Base-by-base conservation (phyloP, 441 rosid genomes). In the Mallotus repandus region DNA sequence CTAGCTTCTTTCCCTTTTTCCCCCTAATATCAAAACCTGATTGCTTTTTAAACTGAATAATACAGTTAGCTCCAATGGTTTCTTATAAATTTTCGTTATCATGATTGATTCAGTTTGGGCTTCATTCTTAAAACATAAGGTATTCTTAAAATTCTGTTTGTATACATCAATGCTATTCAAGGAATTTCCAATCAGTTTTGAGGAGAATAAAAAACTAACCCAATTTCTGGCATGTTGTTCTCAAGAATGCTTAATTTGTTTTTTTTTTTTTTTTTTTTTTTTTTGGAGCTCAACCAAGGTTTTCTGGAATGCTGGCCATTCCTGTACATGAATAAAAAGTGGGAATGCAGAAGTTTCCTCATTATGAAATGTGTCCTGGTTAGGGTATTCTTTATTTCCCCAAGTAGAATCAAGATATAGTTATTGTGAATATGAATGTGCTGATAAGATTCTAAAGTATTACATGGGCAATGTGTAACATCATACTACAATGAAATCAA, bases 1-100 rank as follows among this genome's bases (percentile, higher is more conserved):
- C 41, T 69, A 62, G 19, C 68, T 69, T 43, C 12, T 25, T 63
- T 35, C 65, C 72, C 62, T 61, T 45, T 52, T 16, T 53, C 3
- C n/a, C 21, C n/a, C 14, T 53, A 2, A 29, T 32, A 32, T 66
- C 52, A 21, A 45, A 56, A 41, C 63, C 29, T 38, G 32, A 29
- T 29, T 29, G 32, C 32, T 29, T 29, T 29, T 29, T 29, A 29
- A 29, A 29, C 32, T 29, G 41, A 11, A 15, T 18, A 66, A 16
- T 63, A 7, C 14, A 64, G 71, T 70, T 63, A 49, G 12, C 48
- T 58, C 35, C 60, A 19, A 9, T 15, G 55, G 21, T 66, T 55
- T 53, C 43, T 60, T 29, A 61, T 38, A 14, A 46, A 4, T 15
- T 35, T 7, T 57, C 66, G 56, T 48, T 69, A 8, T 46, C 54